phyloP scores from a whole-genome alignment of 805 yeast species.

The Starmerella ratchasimensis region DNA sequence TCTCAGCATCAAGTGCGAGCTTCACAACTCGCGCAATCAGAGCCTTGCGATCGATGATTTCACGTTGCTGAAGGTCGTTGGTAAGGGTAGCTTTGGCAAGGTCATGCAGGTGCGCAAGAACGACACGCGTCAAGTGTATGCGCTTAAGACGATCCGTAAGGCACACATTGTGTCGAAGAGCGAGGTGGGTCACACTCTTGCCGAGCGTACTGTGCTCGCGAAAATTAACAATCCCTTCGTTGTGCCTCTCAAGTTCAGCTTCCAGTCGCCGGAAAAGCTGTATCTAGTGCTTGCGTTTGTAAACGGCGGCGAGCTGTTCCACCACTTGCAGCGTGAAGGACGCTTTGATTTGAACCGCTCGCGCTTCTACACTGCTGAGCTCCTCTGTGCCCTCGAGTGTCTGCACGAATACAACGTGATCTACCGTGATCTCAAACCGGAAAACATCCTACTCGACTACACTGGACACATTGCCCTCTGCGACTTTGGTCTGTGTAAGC shows the following conservation, averaged over 20 bases:
- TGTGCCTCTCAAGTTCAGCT: constrained; percentile 89
- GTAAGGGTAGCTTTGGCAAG: constrained; percentile 96
- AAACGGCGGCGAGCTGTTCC: constrained; percentile 93
- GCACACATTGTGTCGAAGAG: constrained; percentile 86
- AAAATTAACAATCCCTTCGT: constrained; percentile 89
- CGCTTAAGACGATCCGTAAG: constrained; percentile 83
- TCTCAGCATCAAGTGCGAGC: constrained; percentile 18
- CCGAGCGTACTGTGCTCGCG: constrained; percentile 90
- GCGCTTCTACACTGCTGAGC: constrained; percentile 86
- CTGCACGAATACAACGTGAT: constrained; percentile 83
- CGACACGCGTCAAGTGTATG: constrained; percentile 89
- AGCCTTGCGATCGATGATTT: constrained; percentile 80
- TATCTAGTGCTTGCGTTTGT: constrained; percentile 84
- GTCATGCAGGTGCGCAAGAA: constrained; percentile 97
- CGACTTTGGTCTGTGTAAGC: constrained; percentile 92
- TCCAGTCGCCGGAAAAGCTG: constrained; percentile 92
- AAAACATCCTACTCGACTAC: constrained; percentile 82
- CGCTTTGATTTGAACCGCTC: constrained; percentile 78
- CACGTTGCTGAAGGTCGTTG: constrained; percentile 85
- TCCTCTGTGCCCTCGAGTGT: constrained; percentile 83
- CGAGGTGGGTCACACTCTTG: constrained; percentile 92
- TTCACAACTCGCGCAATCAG: constrained; percentile 25
- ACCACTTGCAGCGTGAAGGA: constrained; percentile 84
- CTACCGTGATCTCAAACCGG: constrained; percentile 92
- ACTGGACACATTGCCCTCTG: constrained; percentile 97